Conservation (phyloP, 352 stramenopile species). For the Hyaloperonospora brassicae region DNA sequence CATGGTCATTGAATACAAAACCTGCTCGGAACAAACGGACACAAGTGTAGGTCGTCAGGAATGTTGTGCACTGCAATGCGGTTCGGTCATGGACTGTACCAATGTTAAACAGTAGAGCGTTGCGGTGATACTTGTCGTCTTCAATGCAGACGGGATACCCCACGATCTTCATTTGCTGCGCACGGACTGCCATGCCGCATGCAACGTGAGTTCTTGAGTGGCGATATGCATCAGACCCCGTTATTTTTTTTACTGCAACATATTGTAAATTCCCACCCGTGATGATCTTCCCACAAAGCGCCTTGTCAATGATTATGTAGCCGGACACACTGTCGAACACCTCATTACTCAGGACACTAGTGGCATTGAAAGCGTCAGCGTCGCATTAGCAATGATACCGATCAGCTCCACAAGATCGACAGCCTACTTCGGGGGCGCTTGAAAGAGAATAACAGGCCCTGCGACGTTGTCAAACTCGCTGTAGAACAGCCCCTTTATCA, state of each 20-base stretch:
- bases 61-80: background rate
- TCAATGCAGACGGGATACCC: conserved; percentile 84
- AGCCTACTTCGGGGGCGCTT: conserved; percentile 69
- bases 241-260: too few species aligned
- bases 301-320: conserved; percentile 88
- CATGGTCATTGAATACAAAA: conserved; percentile 79
- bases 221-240: too few species aligned
- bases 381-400: background rate
- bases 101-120: conserved; percentile 86
- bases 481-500: conserved; percentile 87
- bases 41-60: background rate
- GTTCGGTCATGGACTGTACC: conserved; percentile 10
- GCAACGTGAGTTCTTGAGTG: too few species aligned
- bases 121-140: conserved; percentile 87
- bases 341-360: conserved; percentile 71
- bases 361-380: conserved; percentile 1
- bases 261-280: conserved; percentile 23
- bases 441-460: conserved; percentile 86
- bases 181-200: conserved; percentile 33
- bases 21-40: conserved; percentile 11
- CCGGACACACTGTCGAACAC: conserved; percentile 81
- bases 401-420: background rate
- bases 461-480: conserved; percentile 89
- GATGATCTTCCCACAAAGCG: conserved; percentile 83
- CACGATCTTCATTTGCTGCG: conserved; percentile 79